Conservation (phyloP, 2,329 filamentous ascomycete genomes). For the Pseudogymnoascus sp. region DNA sequence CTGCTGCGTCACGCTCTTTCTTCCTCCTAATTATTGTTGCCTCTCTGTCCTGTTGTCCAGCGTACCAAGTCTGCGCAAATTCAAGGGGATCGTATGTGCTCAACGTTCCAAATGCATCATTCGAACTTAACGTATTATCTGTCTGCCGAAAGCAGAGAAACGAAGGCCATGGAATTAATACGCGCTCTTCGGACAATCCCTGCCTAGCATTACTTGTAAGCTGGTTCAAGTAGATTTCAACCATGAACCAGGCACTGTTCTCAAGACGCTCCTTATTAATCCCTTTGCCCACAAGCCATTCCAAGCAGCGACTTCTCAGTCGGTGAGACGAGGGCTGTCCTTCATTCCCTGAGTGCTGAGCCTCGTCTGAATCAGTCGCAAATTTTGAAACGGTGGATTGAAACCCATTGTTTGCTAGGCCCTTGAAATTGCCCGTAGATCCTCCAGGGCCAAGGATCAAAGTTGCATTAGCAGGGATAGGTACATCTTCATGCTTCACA, state of each 20-base stretch:
- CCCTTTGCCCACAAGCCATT: constrained; percentile 29
- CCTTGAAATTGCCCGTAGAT: neutral
- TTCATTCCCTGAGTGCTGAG: neutral
- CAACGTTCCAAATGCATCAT: neutral
- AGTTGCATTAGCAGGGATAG: constrained; percentile 8
- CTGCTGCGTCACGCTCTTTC: constrained; percentile 42
- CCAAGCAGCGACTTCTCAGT: constrained; percentile 21
- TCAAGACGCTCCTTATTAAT: constrained; percentile 25
- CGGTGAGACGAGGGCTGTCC: neutral
- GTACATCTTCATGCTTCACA: neutral
- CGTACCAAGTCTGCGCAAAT: constrained; percentile 35
- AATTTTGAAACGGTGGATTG: neutral
- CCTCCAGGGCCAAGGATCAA: constrained; percentile 30
- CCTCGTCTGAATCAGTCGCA: neutral
- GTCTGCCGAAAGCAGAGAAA: constrained; percentile 29
- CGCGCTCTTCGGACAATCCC: constrained; percentile 16
- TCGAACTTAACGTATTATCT: neutral
- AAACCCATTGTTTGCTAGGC: neutral
- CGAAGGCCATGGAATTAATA: constrained; percentile 31
- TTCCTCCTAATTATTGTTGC: constrained; percentile 43
- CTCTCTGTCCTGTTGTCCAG: constrained; percentile 34
- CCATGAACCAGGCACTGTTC: constrained; percentile 29
- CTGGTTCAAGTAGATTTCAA: constrained; percentile 23
- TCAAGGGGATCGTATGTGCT: constrained; percentile 29
- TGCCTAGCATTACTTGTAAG: neutral